Conservation (phyloP, 345 rosid genomes). For the Gynandropsis gynandra region DNA sequence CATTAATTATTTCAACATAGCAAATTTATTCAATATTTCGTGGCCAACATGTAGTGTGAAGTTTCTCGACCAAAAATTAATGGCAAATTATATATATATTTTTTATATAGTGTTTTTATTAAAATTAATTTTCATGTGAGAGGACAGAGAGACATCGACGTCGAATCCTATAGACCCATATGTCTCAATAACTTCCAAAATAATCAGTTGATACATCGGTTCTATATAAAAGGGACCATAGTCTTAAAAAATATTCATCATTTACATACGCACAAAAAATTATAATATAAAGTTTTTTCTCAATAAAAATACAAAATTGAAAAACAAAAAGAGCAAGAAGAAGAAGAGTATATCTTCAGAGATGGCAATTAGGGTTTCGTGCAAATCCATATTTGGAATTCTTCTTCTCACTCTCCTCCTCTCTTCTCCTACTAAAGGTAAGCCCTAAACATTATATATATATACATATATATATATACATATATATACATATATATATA, state of each 20-base stretch:
- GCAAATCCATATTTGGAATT: conserved; percentile 20
- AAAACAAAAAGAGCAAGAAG: conserved; percentile 8
- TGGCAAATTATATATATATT: no score
- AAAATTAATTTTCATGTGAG: no score
- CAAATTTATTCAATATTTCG: no score
- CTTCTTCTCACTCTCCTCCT: conserved; percentile 21
- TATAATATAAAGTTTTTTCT: neutral
- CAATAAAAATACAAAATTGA: conserved; percentile 6
- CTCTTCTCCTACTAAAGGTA: conserved; percentile 24
- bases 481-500: no score
- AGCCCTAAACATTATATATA: conserved; percentile 1
- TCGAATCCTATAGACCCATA: conserved; percentile 18
- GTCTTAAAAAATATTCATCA: conserved; percentile 21
- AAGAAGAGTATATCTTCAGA: conserved; percentile 2
- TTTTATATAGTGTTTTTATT: no score
- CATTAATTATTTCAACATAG: no score
- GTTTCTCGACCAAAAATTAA: no score
- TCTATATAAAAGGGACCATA: conserved; percentile 24
- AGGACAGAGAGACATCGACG: no score
- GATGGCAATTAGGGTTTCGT: conserved; percentile 30
- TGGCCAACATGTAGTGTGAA: no score
- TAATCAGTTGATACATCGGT: conserved; percentile 3
- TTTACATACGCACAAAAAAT: conserved; percentile 29
- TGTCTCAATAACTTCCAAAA: conserved; percentile 31
- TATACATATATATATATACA: neutral